These are phyloP conservation scores for Phytomonas francai DNA, from an alignment of 208 protist genomes.

Conservation along the genomic window DNA sequence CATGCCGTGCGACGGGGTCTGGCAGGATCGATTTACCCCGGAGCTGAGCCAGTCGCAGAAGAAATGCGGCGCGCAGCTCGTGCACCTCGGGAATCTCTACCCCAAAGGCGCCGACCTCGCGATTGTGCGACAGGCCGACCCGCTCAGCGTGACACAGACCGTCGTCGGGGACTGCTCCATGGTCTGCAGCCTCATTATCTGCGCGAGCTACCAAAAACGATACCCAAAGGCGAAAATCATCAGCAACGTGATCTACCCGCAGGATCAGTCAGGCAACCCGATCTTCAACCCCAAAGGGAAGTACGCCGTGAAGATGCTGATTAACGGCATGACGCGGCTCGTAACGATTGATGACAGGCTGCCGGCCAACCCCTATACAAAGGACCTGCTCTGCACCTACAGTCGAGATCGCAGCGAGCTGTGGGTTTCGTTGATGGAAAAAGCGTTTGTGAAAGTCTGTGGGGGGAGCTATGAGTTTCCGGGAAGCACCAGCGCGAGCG, in stretches of 20 bases:
- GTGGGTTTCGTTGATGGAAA: constrained; percentile 87
- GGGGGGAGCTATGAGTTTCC: constrained; percentile 83
- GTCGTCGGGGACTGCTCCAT: constrained; percentile 85
- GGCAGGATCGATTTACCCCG: constrained; percentile 45
- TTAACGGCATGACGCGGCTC: constrained; percentile 86
- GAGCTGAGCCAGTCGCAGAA: constrained; percentile 22
- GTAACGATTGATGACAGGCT: constrained; percentile 87
- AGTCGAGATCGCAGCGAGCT: constrained; percentile 41
- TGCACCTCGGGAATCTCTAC: constrained; percentile 31
- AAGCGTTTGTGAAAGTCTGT: constrained; percentile 79
- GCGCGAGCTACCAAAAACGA: constrained; percentile 73
- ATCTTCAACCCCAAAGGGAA: constrained; percentile 82
- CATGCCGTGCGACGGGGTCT: constrained; percentile 61
- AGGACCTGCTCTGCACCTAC: constrained; percentile 25
- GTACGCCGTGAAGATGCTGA: constrained; percentile 89
- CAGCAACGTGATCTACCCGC: constrained; percentile 83
- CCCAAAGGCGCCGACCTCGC: constrained; percentile 17
- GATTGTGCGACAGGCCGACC: constrained; percentile 60
- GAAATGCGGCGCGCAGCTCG: constrained; percentile 18
- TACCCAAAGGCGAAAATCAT: constrained; percentile 82
- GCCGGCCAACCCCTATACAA: constrained; percentile 34
- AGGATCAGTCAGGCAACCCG: constrained; percentile 60
- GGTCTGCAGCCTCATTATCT: constrained; percentile 49
- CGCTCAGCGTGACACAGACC: constrained; percentile 74
- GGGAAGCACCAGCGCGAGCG: constrained; percentile 70